These are phyloP conservation scores for Massarina eburnea DNA, from an alignment of 2,329 filamentous ascomycete genomes.

Conservation along the genomic window DNA sequence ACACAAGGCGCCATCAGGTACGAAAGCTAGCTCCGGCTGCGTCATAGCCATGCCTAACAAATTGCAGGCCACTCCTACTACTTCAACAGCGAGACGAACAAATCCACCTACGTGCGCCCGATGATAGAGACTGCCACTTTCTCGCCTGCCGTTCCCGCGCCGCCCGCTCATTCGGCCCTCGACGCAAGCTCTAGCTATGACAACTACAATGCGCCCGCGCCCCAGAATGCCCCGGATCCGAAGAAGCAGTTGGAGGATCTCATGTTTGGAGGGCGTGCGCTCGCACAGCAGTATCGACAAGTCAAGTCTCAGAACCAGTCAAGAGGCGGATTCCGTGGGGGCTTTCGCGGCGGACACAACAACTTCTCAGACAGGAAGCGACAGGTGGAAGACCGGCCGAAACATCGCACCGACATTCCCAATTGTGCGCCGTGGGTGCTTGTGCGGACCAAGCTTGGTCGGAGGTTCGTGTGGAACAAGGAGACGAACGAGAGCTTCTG, in stretches of 20 bases:
- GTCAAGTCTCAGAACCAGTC: conserved; percentile 15
- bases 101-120: conserved; percentile 84
- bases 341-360: conserved; percentile 51
- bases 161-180: conserved; percentile 7
- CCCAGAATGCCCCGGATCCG: conserved; percentile 45
- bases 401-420: conserved; percentile 76
- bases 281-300: conserved; percentile 21
- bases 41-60: conserved; percentile 20
- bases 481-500: conserved; percentile 88
- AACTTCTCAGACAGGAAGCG: conserved; percentile 62
- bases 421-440: conserved; percentile 84
- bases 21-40: conserved; percentile 14
- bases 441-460: conserved; percentile 87
- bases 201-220: conserved; percentile 44
- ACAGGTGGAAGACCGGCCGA: conserved; percentile 78
- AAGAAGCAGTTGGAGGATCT: conserved; percentile 55
- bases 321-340: conserved; percentile 42
- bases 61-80: conserved; percentile 77
- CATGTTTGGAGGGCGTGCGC: conserved; percentile 25
- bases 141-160: conserved; percentile 6
- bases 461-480: conserved; percentile 88
- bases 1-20: conserved; percentile 80
- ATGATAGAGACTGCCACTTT: conserved; percentile 13
- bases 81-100: conserved; percentile 78
- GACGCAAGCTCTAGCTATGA: conserved; percentile 18